phyloP scores from a whole-genome alignment of 1,284 basidiomycete genomes.

The Trichosporon sp. region DNA sequence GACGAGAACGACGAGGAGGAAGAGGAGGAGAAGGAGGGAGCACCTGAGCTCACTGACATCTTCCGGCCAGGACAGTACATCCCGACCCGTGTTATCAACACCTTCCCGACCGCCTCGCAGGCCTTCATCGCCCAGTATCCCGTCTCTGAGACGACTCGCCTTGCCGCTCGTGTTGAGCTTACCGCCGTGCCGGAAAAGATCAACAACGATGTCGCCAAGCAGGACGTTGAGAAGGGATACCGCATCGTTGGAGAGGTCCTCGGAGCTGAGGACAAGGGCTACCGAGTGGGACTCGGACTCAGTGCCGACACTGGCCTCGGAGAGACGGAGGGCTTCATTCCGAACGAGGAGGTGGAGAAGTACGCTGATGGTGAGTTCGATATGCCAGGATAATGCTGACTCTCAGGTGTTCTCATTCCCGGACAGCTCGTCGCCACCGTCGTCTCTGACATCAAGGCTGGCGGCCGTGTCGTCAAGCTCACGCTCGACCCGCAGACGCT shows the following conservation, averaged over 20 bases:
- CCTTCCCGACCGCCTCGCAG: conserved; percentile 42
- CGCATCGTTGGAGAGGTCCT: conserved; percentile 73
- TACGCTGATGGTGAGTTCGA: conserved; percentile 25
- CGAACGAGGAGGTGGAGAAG: conserved; percentile 60
- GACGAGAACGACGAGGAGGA: conserved; percentile 52
- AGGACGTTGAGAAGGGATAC: conserved; percentile 71
- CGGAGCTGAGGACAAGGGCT: conserved; percentile 91
- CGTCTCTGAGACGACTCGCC: conserved; percentile 41
- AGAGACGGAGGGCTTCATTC: conserved; percentile 65
- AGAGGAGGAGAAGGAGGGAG: conserved; percentile 49
- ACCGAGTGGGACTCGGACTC: conserved; percentile 79
- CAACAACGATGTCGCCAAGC: conserved; percentile 72
- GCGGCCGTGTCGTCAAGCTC: conserved; percentile 42
- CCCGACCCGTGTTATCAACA: conserved; percentile 61
- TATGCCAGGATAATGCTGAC: neutral
- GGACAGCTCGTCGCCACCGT: conserved; percentile 64
- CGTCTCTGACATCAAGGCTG: conserved; percentile 58
- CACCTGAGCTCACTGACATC: conserved; percentile 67
- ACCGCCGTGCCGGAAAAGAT: conserved; percentile 78
- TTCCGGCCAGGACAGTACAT: conserved; percentile 84
- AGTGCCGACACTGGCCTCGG: conserved; percentile 48
- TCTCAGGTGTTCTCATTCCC: conserved; percentile 29
- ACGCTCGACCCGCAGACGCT: conserved; percentile 52
- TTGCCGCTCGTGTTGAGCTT: conserved; percentile 67
- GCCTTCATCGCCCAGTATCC: conserved; percentile 47